Evolutionary conservation across 768 basidiomycete genomes (phyloP).

Genomic region (Hemileccinum rubropunctum): DNA sequence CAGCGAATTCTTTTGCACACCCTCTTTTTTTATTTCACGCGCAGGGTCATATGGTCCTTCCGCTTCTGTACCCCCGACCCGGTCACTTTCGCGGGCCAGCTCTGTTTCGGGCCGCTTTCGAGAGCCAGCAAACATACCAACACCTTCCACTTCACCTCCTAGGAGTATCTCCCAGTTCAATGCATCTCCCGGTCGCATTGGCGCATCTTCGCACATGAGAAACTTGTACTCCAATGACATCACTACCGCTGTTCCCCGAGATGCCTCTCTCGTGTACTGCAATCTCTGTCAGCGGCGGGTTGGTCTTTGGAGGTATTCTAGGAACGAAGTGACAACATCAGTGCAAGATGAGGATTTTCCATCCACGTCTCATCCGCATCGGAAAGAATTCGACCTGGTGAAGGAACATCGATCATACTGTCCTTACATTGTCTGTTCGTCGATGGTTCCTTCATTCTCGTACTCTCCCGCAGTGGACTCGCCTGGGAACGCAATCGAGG

Average conservation of each 20-base stretch:
- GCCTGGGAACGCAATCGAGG: constrained; percentile 47
- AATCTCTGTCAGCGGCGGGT: constrained; percentile 73
- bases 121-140: constrained; percentile 20
- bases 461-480: constrained; percentile 19
- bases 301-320: constrained; percentile 72
- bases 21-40: constrained; percentile 23
- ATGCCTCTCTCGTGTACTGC: constrained; percentile 60
- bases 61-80: constrained; percentile 29
- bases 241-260: constrained; percentile 23
- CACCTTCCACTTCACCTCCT: constrained; percentile 18
- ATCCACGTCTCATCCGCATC: constrained; percentile 21
- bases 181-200: constrained; percentile 13
- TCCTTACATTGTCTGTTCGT: constrained; percentile 77
- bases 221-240: not conserved
- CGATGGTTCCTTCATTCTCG: constrained; percentile 56
- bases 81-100: constrained; percentile 31
- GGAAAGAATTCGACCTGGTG: constrained; percentile 65
- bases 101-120: constrained; percentile 28
- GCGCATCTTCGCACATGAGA: constrained; percentile 8
- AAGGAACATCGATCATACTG: constrained; percentile 85
- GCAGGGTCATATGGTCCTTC: constrained; percentile 29
- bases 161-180: constrained; percentile 21
- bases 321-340: constrained; percentile 12
- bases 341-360: constrained; percentile 12
- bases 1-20: constrained; percentile 9